Evolutionary conservation across 495 filamentous ascomycete species (phyloP).

Genomic region (Penicillium diatomitis): DNA sequence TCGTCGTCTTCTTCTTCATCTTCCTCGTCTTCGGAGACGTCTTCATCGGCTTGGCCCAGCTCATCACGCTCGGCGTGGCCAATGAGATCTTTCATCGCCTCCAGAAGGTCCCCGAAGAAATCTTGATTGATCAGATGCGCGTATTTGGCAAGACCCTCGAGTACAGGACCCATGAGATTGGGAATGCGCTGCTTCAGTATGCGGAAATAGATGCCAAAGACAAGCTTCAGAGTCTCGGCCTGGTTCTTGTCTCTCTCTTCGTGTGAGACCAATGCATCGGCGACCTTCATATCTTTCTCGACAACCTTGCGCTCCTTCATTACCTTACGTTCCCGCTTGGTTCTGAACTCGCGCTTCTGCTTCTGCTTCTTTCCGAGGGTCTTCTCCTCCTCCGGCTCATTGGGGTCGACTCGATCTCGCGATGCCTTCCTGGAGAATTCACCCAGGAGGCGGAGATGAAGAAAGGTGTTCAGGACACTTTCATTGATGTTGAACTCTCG

Average conservation of each 20-base stretch:
- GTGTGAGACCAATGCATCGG: slow-evolving; percentile 80
- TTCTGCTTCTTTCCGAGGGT: slow-evolving; percentile 54
- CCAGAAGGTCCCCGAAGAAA: slow-evolving; percentile 93
- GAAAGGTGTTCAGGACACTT: slow-evolving; percentile 79
- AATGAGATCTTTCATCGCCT: slow-evolving; percentile 87
- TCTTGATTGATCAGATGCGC: slow-evolving; percentile 95
- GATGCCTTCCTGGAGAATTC: slow-evolving; percentile 83
- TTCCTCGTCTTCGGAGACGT: slow-evolving; percentile 28
- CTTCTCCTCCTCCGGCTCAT: slow-evolving; percentile 29
- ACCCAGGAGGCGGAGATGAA: slow-evolving; percentile 77
- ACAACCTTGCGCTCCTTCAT: slow-evolving; percentile 74
- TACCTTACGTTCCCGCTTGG: slow-evolving; percentile 65
- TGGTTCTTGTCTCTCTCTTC: slow-evolving; percentile 90
- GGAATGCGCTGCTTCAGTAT: slow-evolving; percentile 72
- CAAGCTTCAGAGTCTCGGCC: slow-evolving; percentile 87
- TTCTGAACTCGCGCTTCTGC: slow-evolving; percentile 64
- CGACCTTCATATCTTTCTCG: slow-evolving; percentile 88
- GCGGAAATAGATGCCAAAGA: slow-evolving; percentile 90
- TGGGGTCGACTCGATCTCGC: slow-evolving; percentile 56
- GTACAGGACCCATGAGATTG: slow-evolving; percentile 83
- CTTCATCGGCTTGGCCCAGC: slow-evolving; percentile 24
- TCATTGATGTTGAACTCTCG: slow-evolving; percentile 74
- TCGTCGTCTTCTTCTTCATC: slow-evolving; percentile 36
- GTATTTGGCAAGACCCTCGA: slow-evolving; percentile 86
- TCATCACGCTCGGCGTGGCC: slow-evolving; percentile 49